A percentile compares a stretch with the other conserved stretches of the same genome.
Evolutionary conservation across 2,329 filamentous ascomycete genomes (phyloP).

Genomic region (Chaetomium sp.): DNA sequence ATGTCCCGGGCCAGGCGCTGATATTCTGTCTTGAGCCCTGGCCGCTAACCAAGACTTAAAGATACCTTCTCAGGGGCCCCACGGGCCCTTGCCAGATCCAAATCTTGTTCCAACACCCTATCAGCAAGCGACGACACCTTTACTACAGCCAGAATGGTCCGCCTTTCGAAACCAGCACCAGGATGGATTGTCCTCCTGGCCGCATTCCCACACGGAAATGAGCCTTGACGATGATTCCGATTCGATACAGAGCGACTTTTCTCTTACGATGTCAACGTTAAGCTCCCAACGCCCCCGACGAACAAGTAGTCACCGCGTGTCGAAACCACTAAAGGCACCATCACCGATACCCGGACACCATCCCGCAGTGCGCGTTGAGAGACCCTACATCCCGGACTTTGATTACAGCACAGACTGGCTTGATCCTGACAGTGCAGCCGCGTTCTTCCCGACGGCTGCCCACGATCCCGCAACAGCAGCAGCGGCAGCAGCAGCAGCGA

Average conservation of each 20-base stretch:
- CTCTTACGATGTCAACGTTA: conserved; percentile 3
- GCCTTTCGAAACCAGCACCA: conserved; percentile 8
- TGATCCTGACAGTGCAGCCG: conserved; percentile 2
- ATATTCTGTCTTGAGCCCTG: neutral
- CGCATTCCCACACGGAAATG: conserved; percentile 1
- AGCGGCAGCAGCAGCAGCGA: neutral
- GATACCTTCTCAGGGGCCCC: neutral
- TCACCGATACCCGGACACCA: neutral
- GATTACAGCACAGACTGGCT: conserved; percentile 8
- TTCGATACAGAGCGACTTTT: conserved; percentile 15
- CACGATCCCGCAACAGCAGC: neutral
- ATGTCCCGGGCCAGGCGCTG: neutral
- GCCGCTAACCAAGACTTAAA: neutral
- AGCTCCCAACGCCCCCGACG: conserved; percentile 4
- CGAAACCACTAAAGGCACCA: conserved; percentile 5
- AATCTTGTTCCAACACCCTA: neutral
- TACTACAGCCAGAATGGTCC: conserved; percentile 13
- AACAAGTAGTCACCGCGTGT: conserved; percentile 11
- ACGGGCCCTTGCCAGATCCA: neutral
- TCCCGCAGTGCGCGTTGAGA: neutral
- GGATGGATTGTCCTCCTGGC: conserved; percentile 11
- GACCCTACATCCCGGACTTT: conserved; percentile 7
- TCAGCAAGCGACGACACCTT: too few species aligned
- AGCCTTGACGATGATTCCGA: conserved; percentile 22
- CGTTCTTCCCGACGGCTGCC: neutral